Base-by-base conservation (phyloP, 805 yeast genomes). In the Cyberlindnera bimundalis region DNA sequence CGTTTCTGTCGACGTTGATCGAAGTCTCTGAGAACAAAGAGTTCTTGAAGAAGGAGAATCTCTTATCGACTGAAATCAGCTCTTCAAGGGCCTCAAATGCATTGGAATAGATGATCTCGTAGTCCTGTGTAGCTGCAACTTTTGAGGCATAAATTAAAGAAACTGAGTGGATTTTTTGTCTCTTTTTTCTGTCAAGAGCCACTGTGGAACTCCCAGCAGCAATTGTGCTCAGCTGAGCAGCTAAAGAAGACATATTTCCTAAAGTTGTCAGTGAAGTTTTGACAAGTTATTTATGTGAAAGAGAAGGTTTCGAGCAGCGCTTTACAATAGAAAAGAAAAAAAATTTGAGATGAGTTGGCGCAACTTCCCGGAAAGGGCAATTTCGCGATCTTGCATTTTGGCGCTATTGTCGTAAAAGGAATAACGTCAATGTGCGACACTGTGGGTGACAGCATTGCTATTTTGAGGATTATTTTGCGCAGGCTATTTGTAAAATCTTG, bases 91-190 rank as follows among this genome's bases (percentile, higher is more conserved):
- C 96, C 42, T 84, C 93, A 6, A 75, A 54, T 3, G 93, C 83
- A 41, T 76, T 76, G 38, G 80, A 75, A 56, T 73, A 84, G 43
- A 93, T 79, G 33, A 82, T 71, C 52, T 89, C 96, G 56, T 78
- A 90, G 61, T 93, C 99, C 67, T 93, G 98, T 26, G 90, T 76
- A n/a, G 95, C 86, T 14, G 99, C 99, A 46, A 79, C 80, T 53
- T 82, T 79, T 9, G 96, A 73, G 31, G 87, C 95, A 61, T 83
- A 90, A 20, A 93, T 74, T 49, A 93, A 76, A 35, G 99, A 93
- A 29, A 87, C 81, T 28, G 95, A 79, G 59, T 93, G 99, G 43
- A 89, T 67, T 62, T 84, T 85, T 47, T 89, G 86, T 61, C 97
- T 74, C 53, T 78, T 73, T 63, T 89, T 89, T 61, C 97, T 78